Conservation (phyloP, 2,329 filamentous ascomycete species). For the Coniella lustricola region DNA sequence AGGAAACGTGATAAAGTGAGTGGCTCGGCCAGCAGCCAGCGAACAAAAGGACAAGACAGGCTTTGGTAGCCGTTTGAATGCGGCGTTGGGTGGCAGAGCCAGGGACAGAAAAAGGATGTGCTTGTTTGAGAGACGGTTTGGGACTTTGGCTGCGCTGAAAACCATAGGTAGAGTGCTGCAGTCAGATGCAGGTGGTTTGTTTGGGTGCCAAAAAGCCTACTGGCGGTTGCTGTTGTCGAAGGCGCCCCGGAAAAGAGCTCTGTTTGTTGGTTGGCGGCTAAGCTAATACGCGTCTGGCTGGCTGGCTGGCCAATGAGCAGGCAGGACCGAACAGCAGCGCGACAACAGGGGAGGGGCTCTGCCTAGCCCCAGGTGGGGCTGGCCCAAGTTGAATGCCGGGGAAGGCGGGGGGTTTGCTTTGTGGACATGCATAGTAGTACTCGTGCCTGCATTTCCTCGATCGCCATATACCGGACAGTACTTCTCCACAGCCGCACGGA, state of each 20-base stretch:
- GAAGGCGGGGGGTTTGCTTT: not conserved
- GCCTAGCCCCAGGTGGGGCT: not conserved
- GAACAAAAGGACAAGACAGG: not conserved
- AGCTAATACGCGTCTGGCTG: slow-evolving; percentile 4
- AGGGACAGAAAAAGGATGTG: not conserved
- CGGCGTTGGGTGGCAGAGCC: not conserved
- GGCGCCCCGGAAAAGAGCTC: too few species aligned
- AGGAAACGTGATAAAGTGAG: not conserved
- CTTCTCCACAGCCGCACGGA: too few species aligned
- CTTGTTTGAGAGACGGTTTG: too few species aligned
- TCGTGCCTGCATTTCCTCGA: too few species aligned
- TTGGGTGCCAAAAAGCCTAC: not conserved
- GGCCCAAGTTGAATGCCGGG: not conserved
- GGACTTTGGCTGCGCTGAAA: not conserved
- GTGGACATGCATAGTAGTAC: too few species aligned
- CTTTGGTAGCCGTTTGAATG: not conserved
- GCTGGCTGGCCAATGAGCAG: not conserved
- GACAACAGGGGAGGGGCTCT: not conserved
- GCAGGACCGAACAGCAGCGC: not conserved
- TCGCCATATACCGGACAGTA: too few species aligned
- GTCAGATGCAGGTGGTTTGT: not conserved
- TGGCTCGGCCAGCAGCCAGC: slow-evolving; percentile 7
- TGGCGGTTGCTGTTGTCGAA: slow-evolving; percentile 2
- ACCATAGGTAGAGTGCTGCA: not conserved
- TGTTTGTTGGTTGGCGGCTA: slow-evolving; percentile 3